These are phyloP conservation scores for Triticum urartu DNA, from an alignment of 176 grass and related monocot genomes.

Conservation along the genomic window DNA sequence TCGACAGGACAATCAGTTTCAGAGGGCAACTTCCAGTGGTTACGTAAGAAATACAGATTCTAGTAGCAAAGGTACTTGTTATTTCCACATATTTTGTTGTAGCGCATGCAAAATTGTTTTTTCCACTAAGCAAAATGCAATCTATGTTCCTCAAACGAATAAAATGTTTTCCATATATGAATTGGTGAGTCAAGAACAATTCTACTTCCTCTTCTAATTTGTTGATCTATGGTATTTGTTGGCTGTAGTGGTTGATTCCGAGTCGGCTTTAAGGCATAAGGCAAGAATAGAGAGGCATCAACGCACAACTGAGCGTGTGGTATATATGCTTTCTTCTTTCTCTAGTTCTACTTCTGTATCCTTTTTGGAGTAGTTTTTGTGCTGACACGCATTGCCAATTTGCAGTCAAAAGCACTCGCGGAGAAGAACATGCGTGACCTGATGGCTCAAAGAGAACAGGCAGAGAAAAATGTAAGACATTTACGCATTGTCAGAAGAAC, in stretches of 20 bases:
- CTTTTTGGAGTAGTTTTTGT: background rate
- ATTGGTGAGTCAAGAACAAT: background rate
- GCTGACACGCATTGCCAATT: conserved; percentile 23
- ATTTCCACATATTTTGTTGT: conserved; percentile 21
- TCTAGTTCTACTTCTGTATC: background rate
- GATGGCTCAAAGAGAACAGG: conserved; percentile 91
- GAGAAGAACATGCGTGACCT: conserved; percentile 87
- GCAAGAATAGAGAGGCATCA: conserved; percentile 95
- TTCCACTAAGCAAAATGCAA: conserved; percentile 9
- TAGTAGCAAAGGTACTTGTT: conserved; percentile 44
- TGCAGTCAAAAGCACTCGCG: conserved; percentile 85
- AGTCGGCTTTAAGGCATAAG: conserved; percentile 85
- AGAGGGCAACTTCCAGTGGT: conserved; percentile 56
- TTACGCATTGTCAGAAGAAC: background rate
- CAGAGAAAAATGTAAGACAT: conserved; percentile 80
- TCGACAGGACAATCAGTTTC: conserved; percentile 54
- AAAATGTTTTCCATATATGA: background rate
- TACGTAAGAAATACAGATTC: conserved; percentile 39
- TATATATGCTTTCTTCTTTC: conserved; percentile 21
- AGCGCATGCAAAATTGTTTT: background rate
- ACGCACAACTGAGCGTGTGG: conserved; percentile 80
- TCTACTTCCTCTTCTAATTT: background rate
- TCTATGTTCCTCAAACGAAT: background rate
- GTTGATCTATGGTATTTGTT: conserved; percentile 28
- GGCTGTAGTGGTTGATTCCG: conserved; percentile 43